Percentiles rank a stretch among this genome's conserved stretches.
phyloP scores from a whole-genome alignment of 225 moss, liverwort and hornwort species.

The Sphagnum tenellum region DNA sequence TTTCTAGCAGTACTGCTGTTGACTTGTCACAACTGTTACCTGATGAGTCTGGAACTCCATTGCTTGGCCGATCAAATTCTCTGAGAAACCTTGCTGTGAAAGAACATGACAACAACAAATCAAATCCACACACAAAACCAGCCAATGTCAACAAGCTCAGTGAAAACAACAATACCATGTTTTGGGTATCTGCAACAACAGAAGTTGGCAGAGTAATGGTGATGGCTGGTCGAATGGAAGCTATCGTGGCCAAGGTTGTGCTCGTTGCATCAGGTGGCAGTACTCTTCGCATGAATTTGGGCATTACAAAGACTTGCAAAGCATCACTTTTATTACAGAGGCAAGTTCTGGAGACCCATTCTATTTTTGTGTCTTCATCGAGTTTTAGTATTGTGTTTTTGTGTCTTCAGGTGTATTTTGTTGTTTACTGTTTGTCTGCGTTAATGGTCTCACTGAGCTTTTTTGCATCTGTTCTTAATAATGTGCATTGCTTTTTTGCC shows the following conservation, averaged over 20 bases:
- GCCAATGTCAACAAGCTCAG: too few species aligned
- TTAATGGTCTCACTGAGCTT: background rate
- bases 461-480: slow-evolving; percentile 1
- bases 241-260: slow-evolving; percentile 58
- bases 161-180: background rate
- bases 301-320: slow-evolving; percentile 47
- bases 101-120: too few species aligned
- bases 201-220: slow-evolving; percentile 66
- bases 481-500: background rate
- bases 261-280: slow-evolving; percentile 63
- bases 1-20: background rate
- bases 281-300: slow-evolving; percentile 46
- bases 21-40: slow-evolving; percentile 14
- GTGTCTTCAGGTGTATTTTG: too few species aligned
- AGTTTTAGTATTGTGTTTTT: too few species aligned
- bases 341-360: slow-evolving; percentile 16
- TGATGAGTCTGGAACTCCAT: slow-evolving; percentile 19
- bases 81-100: background rate
- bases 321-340: slow-evolving; percentile 43
- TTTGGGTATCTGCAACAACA: slow-evolving; percentile 39
- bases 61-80: background rate
- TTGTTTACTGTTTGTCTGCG: too few species aligned
- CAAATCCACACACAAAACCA: too few species aligned
- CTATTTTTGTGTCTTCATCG: too few species aligned
- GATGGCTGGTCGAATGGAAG: slow-evolving; percentile 66